Conservation (phyloP, 2,329 filamentous ascomycete species). For the Aspergillus brasiliensis region DNA sequence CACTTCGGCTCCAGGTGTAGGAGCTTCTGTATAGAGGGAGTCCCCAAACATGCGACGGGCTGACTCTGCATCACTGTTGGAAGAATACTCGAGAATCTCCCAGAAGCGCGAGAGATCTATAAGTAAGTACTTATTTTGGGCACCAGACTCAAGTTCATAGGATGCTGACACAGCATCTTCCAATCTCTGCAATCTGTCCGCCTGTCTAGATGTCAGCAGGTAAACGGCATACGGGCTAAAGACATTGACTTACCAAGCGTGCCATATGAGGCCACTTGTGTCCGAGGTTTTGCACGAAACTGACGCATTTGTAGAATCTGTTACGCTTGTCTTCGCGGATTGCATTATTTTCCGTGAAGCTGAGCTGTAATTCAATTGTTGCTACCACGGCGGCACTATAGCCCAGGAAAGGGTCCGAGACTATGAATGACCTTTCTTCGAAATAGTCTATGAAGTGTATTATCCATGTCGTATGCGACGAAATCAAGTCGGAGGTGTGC, state of each 20-base stretch:
- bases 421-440: conserved; percentile 48
- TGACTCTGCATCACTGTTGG: conserved; percentile 42
- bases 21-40: conserved; percentile 37
- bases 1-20: conserved; percentile 38
- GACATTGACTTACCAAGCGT: conserved; percentile 37
- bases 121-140: conserved; percentile 40
- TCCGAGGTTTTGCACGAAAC: conserved; percentile 47
- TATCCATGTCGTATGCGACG: conserved; percentile 56
- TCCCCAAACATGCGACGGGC: conserved; percentile 46
- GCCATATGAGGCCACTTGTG: conserved; percentile 50
- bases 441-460: conserved; percentile 55
- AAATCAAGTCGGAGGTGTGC: conserved; percentile 55
- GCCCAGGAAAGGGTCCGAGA: conserved; percentile 51
- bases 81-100: conserved; percentile 53
- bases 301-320: conserved; percentile 49
- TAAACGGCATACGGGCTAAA: background rate
- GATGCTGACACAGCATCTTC: conserved; percentile 49
- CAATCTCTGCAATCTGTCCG: conserved; percentile 46
- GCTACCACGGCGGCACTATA: conserved; percentile 57
- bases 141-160: conserved; percentile 40
- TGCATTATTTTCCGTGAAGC: conserved; percentile 48
- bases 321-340: conserved; percentile 47
- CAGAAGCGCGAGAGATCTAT: conserved; percentile 53
- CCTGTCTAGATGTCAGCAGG: conserved; percentile 31
- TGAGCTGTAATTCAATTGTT: conserved; percentile 58